phyloP scores from a whole-genome alignment of 2,329 filamentous ascomycete species.

The Aspergillaceae sp. region DNA sequence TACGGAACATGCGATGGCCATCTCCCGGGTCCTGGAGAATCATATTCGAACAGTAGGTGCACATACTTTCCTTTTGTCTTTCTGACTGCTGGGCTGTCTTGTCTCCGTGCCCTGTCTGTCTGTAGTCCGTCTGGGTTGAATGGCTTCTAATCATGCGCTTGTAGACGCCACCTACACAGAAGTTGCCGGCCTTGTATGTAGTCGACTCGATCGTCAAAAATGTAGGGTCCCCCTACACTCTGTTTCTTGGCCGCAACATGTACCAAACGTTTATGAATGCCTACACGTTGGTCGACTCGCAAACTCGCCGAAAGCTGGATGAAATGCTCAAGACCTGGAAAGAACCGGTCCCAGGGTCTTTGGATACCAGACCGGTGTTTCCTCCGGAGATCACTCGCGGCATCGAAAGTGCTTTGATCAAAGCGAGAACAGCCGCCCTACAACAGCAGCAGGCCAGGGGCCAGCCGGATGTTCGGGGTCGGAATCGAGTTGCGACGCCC shows the following conservation, averaged over 20 bases:
- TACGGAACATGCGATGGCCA: conserved; percentile 87
- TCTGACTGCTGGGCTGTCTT: conserved; percentile 5
- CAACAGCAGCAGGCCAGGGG: conserved; percentile 42
- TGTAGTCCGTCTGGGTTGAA: conserved; percentile 16
- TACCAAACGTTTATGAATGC: conserved; percentile 96
- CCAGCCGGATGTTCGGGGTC: conserved; percentile 49
- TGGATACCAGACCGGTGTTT: conserved; percentile 89
- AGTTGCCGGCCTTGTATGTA: conserved; percentile 91
- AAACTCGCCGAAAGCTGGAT: conserved; percentile 82
- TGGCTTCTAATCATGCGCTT: conserved; percentile 26
- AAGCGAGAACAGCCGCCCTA: conserved; percentile 56
- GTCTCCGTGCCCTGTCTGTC: conserved; percentile 6
- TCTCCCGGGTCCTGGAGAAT: conserved; percentile 80
- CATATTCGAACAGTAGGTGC: conserved; percentile 87
- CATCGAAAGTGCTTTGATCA: conserved; percentile 90
- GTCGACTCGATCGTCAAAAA: conserved; percentile 98
- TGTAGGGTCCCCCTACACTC: conserved; percentile 91
- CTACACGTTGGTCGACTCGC: conserved; percentile 77
- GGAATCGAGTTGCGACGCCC: conserved; percentile 45
- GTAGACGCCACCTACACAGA: conserved; percentile 79
- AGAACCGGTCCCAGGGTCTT: conserved; percentile 85
- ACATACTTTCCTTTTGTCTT: conserved; percentile 8
- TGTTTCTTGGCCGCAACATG: conserved; percentile 86
- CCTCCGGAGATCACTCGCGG: conserved; percentile 74
- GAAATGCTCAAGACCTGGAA: conserved; percentile 98